These are phyloP conservation scores for Sporothrix brasiliensis DNA, from an alignment of 2,329 filamentous ascomycete genomes.

Conservation along the genomic window DNA sequence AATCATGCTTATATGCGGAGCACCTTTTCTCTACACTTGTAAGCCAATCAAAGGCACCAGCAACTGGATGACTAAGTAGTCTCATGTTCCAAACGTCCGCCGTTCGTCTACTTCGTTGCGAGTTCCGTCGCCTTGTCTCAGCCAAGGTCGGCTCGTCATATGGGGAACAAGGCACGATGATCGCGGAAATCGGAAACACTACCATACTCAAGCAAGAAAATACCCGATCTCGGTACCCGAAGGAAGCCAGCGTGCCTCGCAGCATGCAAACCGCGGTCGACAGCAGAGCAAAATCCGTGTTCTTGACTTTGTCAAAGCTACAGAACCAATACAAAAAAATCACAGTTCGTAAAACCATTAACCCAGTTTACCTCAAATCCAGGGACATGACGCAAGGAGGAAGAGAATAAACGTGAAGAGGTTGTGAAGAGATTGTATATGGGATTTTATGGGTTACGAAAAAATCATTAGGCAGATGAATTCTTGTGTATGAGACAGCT, in stretches of 20 bases:
- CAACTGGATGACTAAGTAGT: slow-evolving; percentile 7
- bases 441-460: too few relatives aligned
- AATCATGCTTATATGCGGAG: not conserved
- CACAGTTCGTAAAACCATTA: too few relatives aligned
- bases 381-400: too few relatives aligned
- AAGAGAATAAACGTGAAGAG: too few relatives aligned
- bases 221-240: not conserved
- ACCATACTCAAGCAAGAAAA: not conserved
- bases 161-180: not conserved
- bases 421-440: too few relatives aligned
- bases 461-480: too few relatives aligned
- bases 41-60: not conserved
- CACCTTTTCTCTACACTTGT: too few relatives aligned
- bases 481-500: too few relatives aligned
- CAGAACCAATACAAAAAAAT: too few relatives aligned
- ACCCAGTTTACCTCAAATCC: too few relatives aligned
- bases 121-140: not conserved
- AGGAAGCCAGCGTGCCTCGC: not conserved
- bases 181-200: not conserved
- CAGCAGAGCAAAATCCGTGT: too few relatives aligned
- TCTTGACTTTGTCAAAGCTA: too few relatives aligned
- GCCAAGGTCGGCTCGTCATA: not conserved
- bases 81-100: not conserved
- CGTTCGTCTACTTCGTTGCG: not conserved
- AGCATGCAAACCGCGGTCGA: not conserved